A percentile compares a stretch with the other conserved stretches of the same genome.
Evolutionary conservation across 1,284 basidiomycete species (phyloP).

Genomic region (Cutaneotrichosporon spelunceum): DNA sequence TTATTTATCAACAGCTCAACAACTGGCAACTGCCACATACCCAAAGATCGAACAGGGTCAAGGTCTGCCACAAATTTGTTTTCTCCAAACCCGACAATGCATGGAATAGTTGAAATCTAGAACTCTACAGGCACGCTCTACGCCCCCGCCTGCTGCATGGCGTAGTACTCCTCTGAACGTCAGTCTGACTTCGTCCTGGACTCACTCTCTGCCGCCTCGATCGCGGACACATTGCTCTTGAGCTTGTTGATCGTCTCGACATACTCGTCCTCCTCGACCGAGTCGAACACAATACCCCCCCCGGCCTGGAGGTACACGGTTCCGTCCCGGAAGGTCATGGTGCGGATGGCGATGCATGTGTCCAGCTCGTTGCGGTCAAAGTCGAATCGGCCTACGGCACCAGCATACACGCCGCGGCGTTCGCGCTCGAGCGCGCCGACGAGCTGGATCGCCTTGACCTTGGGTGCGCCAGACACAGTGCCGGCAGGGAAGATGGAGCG

Average conservation of each 20-base stretch:
- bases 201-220: slow-evolving; percentile 14
- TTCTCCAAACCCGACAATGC: background rate
- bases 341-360: slow-evolving; percentile 97
- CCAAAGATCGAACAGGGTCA: too few species aligned
- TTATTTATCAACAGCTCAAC: too few species aligned
- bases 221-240: slow-evolving; percentile 11
- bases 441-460: slow-evolving; percentile 97
- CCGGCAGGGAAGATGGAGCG: slow-evolving; percentile 98
- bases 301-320: slow-evolving; percentile 85
- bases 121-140: background rate
- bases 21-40: too few species aligned
- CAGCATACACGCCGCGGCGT: slow-evolving; percentile 90
- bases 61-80: too few species aligned
- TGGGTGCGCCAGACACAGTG: slow-evolving; percentile 98
- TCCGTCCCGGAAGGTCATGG: slow-evolving; percentile 95
- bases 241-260: slow-evolving; percentile 16
- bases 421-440: slow-evolving; percentile 84
- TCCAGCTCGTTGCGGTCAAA: slow-evolving; percentile 95
- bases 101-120: background rate
- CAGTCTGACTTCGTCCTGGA: background rate
- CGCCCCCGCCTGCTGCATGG: slow-evolving; percentile 11
- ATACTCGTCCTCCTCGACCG: slow-evolving; percentile 87
- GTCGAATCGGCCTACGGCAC: slow-evolving; percentile 95
- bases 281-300: slow-evolving; percentile 96
- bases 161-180: slow-evolving; percentile 16